These are phyloP conservation scores for Trichoderma guizhouense DNA, from an alignment of 2,329 filamentous ascomycete genomes.

Conservation along the genomic window DNA sequence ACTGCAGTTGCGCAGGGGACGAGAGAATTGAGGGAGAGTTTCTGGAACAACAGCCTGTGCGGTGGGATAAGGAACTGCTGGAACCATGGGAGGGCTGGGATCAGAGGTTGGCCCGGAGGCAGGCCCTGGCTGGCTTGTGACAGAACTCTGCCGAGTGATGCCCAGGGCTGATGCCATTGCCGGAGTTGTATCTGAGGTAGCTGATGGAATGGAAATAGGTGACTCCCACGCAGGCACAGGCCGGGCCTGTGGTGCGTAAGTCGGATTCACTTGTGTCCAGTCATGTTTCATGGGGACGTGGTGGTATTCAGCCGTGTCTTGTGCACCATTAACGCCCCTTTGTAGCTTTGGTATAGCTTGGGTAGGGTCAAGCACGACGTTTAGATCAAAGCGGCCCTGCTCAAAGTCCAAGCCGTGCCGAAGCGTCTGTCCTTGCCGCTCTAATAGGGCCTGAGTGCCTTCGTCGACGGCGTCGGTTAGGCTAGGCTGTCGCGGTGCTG, in stretches of 20 bases:
- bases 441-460: slow-evolving; percentile 28
- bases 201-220: neutral
- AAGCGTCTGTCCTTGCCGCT: slow-evolving; percentile 48
- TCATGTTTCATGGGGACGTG: slow-evolving; percentile 52
- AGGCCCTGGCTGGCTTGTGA: slow-evolving; percentile 47
- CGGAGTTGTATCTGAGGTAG: slow-evolving; percentile 5
- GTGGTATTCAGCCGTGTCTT: slow-evolving; percentile 43
- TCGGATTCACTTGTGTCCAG: slow-evolving; percentile 36
- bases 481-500: neutral
- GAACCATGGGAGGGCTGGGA: neutral
- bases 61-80: neutral
- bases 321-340: slow-evolving; percentile 46
- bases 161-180: neutral
- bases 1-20: slow-evolving; percentile 55
- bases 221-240: neutral
- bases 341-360: slow-evolving; percentile 50
- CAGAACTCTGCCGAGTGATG: neutral
- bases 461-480: neutral
- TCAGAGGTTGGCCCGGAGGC: slow-evolving; percentile 54
- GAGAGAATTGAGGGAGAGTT: slow-evolving; percentile 24
- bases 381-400: slow-evolving; percentile 66
- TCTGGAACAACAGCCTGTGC: neutral
- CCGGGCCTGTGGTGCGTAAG: slow-evolving; percentile 19
- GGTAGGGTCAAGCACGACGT: slow-evolving; percentile 65
- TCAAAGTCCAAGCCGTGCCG: slow-evolving; percentile 58